Percentiles rank a stretch among this genome's conserved stretches.
These are phyloP conservation scores for Leccinum fibrillosum DNA, from an alignment of 768 basidiomycete species.

Conservation along the genomic window DNA sequence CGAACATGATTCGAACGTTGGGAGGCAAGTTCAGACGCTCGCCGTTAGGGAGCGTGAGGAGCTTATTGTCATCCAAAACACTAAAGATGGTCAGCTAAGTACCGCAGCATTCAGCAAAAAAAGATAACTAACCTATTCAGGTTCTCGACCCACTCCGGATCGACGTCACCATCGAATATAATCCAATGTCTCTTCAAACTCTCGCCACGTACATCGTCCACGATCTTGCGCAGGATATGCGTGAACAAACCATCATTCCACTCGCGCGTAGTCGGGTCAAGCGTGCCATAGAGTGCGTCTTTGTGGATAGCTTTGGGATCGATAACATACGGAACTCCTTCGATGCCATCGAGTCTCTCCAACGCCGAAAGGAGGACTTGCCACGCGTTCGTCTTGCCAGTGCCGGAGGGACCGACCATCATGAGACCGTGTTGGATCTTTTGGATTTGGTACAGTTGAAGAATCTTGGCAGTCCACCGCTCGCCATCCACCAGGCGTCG, in stretches of 20 bases:
- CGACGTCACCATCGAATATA: conserved; percentile 98
- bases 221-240: conserved; percentile 94
- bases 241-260: conserved; percentile 99
- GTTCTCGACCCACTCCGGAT: conserved; percentile 99
- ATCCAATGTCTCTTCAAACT: conserved; percentile 98
- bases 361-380: conserved; percentile 87
- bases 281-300: conserved; percentile 93
- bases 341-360: conserved; percentile 85
- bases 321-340: conserved; percentile 54
- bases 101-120: not conserved
- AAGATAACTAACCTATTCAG: conserved; percentile 76
- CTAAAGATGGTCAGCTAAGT: conserved; percentile 40
- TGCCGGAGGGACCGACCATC: conserved; percentile 99
- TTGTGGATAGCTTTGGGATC: too few relatives aligned
- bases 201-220: conserved; percentile 97
- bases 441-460: conserved; percentile 98
- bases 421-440: conserved; percentile 99
- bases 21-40: conserved; percentile 95
- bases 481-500: too few relatives aligned
- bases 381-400: conserved; percentile 97
- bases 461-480: conserved; percentile 74
- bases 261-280: conserved; percentile 95
- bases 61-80: conserved; percentile 97
- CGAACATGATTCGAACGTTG: conserved; percentile 99
- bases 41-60: conserved; percentile 95